A percentile compares a stretch with the other conserved stretches of the same genome.
Conservation (phyloP, 2,329 filamentous ascomycete genomes). For the Alternaria brassicae region DNA sequence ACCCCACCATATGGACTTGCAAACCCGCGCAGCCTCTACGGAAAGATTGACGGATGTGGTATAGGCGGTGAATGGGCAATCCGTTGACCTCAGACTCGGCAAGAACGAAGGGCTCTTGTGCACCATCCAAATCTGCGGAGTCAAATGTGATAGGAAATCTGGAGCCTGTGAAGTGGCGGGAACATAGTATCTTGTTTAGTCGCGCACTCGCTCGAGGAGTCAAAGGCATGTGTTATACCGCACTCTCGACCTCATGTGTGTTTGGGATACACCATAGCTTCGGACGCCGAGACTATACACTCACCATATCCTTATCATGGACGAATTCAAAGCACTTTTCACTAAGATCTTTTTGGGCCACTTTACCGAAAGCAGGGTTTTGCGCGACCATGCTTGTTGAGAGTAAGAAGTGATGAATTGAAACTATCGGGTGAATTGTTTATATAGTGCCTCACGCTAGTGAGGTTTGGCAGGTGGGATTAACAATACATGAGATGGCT, state of each 20-base stretch:
- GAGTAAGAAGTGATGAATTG: no score
- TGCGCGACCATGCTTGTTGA: not conserved
- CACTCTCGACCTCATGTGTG: not conserved
- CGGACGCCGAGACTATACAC: not conserved
- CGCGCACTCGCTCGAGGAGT: not conserved
- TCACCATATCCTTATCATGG: not conserved
- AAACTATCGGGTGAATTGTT: no score
- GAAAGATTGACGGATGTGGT: no score
- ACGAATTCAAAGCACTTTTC: accelerated
- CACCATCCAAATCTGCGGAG: not conserved
- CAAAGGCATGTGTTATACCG: not conserved
- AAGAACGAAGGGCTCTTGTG: not conserved
- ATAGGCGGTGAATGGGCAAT: no score
- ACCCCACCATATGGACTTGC: no score
- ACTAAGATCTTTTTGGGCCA: not conserved
- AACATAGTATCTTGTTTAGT: not conserved
- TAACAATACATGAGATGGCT: no score
- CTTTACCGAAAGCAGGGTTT: not conserved
- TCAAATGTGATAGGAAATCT: not conserved
- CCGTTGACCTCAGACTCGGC: no score
- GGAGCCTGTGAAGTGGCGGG: not conserved
- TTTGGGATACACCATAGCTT: not conserved
- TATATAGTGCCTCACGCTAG: no score
- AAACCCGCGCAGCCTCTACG: no score
- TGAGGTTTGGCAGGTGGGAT: no score